A percentile compares a stretch with the other conserved stretches of the same genome.
Conservation (phyloP, 2,329 filamentous ascomycete genomes). For the Nannizzia gypsea region DNA sequence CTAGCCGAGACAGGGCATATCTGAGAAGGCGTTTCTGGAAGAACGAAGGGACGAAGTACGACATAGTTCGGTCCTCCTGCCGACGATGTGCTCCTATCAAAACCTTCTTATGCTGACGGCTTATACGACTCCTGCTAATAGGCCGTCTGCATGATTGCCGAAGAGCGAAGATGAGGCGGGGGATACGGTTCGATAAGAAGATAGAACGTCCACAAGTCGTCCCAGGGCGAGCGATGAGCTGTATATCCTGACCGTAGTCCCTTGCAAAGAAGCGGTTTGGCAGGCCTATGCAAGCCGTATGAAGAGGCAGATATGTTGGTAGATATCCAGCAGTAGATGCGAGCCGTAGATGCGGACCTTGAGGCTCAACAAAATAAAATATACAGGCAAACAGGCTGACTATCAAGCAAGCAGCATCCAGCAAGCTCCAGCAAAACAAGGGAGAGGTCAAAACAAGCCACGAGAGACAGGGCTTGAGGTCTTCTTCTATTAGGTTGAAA, state of each 20-base stretch:
- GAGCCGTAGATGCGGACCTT: background rate
- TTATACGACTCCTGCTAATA: background rate
- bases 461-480: background rate
- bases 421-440: background rate
- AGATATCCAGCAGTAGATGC: background rate
- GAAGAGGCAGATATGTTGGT: background rate
- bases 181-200: background rate
- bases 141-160: background rate
- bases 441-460: background rate
- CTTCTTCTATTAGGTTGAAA: background rate
- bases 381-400: background rate
- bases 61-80: constrained; percentile 41
- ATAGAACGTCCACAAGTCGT: background rate
- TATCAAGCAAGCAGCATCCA: background rate
- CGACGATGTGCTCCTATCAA: background rate
- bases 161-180: background rate
- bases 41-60: constrained; percentile 61
- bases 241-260: no score
- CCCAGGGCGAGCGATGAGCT: background rate
- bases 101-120: background rate
- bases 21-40: constrained; percentile 80
- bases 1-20: constrained; percentile 70
- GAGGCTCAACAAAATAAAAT: constrained; percentile 2
- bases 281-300: background rate
- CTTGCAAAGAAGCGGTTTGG: background rate